Conservation (phyloP, 352 stramenopile genomes). For the Globisporangium megalacanthum region DNA sequence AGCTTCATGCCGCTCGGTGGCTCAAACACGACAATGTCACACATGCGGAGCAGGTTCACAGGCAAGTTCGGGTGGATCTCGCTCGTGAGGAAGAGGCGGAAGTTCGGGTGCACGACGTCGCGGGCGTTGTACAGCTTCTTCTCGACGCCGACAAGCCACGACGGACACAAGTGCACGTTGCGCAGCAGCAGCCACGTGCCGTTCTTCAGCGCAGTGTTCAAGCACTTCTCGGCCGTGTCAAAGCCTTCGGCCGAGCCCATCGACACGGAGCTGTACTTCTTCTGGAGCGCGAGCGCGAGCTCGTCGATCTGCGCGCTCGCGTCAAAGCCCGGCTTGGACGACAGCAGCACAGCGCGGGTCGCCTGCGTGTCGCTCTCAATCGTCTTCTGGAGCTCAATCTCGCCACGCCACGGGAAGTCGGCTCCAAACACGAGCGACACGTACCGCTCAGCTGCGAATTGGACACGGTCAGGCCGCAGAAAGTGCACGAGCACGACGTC, state of each 20-base stretch:
- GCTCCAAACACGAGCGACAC: slow-evolving; percentile 83
- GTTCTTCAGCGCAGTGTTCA: slow-evolving; percentile 93
- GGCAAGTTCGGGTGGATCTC: slow-evolving; percentile 97
- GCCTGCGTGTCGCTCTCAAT: slow-evolving; percentile 90
- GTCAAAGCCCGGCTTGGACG: slow-evolving; percentile 97
- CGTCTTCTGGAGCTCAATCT: slow-evolving; percentile 93
- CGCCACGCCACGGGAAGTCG: slow-evolving; percentile 92
- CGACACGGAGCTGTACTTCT: slow-evolving; percentile 95
- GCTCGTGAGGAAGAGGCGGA: slow-evolving; percentile 96
- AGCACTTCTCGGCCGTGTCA: slow-evolving; percentile 91
- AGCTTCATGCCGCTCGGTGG: slow-evolving; percentile 97
- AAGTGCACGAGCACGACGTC: slow-evolving; percentile 78
- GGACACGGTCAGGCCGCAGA: slow-evolving; percentile 86
- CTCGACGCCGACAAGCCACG: slow-evolving; percentile 96
- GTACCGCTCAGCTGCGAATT: slow-evolving; percentile 75
- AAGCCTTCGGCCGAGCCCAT: slow-evolving; percentile 98
- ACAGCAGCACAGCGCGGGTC: slow-evolving; percentile 93
- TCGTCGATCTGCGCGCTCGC: slow-evolving; percentile 96
- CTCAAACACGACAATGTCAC: slow-evolving; percentile 98
- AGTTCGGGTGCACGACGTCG: slow-evolving; percentile 64
- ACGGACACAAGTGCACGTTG: slow-evolving; percentile 98
- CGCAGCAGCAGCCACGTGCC: slow-evolving; percentile 98
- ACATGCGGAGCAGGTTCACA: slow-evolving; percentile 94
- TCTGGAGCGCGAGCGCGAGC: slow-evolving; percentile 86
- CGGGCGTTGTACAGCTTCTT: slow-evolving; percentile 94